phyloP scores from a whole-genome alignment of 495 filamentous ascomycete genomes.

The Sordaria brevicollis region DNA sequence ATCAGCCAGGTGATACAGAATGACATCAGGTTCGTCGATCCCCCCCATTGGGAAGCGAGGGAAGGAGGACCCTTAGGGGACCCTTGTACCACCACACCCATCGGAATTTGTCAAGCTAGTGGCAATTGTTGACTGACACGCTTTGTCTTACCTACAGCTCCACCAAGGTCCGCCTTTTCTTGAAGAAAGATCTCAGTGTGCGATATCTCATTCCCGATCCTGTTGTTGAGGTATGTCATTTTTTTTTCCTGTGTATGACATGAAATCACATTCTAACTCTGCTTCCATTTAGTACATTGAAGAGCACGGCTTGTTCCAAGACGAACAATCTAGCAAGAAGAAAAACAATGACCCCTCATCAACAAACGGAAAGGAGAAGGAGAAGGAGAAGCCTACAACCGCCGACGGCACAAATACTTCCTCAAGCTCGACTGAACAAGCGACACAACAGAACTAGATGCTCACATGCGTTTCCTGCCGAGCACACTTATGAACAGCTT shows the following conservation, averaged over 20 bases:
- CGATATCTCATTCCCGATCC: constrained; percentile 27
- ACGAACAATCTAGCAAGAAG: constrained; percentile 35
- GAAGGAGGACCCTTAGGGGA: neutral
- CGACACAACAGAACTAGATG: neutral
- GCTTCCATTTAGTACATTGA: constrained; percentile 72
- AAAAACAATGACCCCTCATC: constrained; percentile 21
- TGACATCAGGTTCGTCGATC: constrained; percentile 47
- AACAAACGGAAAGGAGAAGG: constrained; percentile 22
- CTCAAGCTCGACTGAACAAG: neutral
- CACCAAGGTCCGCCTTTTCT: constrained; percentile 79
- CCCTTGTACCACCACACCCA: neutral
- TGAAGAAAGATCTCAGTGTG: constrained; percentile 71
- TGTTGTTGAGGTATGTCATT: constrained; percentile 17
- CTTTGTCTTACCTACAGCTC: constrained; percentile 30
- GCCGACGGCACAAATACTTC: neutral
- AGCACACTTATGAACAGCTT: neutral
- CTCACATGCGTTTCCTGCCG: neutral
- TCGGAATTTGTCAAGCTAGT: neutral
- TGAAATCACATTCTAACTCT: neutral
- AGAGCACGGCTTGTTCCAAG: constrained; percentile 60
- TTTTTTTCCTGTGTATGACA: too few species aligned
- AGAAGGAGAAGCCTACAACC: constrained; percentile 13
- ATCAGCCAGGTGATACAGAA: constrained; percentile 86
- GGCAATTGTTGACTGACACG: neutral
- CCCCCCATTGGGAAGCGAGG: too few species aligned